phyloP scores from a whole-genome alignment of 257 asterid species.

The Solanum dulcamara region DNA sequence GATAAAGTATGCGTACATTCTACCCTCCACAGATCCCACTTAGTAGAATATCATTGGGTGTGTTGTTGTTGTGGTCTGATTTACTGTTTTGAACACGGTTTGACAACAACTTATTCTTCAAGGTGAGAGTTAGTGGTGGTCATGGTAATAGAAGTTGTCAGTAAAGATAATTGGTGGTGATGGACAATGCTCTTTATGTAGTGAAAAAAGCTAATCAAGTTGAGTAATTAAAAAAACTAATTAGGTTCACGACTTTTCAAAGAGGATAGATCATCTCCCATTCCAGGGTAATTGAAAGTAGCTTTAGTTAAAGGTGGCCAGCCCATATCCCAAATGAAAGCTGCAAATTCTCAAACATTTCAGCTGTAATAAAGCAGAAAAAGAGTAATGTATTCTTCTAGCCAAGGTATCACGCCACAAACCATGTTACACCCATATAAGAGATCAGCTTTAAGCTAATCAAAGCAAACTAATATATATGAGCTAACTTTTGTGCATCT shows the following conservation, averaged over 20 bases:
- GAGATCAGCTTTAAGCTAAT: not conserved
- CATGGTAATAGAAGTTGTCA: not conserved
- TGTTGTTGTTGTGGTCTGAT: no score
- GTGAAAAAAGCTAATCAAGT: not conserved
- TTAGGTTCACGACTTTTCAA: not conserved
- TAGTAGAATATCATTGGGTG: no score
- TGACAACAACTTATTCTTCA: no score
- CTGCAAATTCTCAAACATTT: not conserved
- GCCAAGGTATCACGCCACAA: not conserved
- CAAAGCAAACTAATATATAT: not conserved
- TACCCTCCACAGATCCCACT: no score
- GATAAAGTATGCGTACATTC: no score
- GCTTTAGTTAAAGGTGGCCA: not conserved
- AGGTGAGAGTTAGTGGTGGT: not conserved
- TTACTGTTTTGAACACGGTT: not conserved
- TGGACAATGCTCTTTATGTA: not conserved
- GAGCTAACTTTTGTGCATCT: not conserved
- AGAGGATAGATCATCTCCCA: not conserved
- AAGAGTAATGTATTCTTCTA: not conserved
- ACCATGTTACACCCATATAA: not conserved
- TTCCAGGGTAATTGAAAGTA: not conserved
- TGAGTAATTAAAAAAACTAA: not conserved
- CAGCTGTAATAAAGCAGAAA: not conserved
- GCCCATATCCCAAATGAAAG: not conserved
- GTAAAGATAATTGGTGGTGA: not conserved